Evolutionary conservation across 2,329 filamentous ascomycete genomes (phyloP), one percentile per base, ranked within the genome.

Genomic region (Knoxdaviesia capensis): DNA sequence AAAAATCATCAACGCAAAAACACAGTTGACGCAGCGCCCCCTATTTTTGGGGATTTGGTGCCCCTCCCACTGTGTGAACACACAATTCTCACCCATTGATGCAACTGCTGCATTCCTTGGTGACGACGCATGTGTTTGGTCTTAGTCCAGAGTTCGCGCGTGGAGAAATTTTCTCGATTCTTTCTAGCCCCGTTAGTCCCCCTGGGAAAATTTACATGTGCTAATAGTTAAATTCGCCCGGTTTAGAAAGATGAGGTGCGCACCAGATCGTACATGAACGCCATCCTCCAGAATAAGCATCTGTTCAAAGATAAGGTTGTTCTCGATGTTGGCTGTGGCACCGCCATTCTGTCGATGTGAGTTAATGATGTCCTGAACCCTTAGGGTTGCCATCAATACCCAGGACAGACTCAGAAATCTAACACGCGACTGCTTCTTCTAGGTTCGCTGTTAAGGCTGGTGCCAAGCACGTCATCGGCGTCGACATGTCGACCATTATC

Each of bases 401-500:
- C 41, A 43, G 36, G 31, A 38, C 28, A 38, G 8, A 8, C 11
- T 39, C 10, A 38, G 34, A 41, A 31, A 34, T 31, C 20, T 38
- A 39, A 39, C 47, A 39, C 43, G 11, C n/a, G 6, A 11, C 33
- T 42, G 10, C 37, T 29, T 44, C 35, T 45, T 44, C 38, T 53
- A 96, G 88, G 88, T 98, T 98, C 60, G 90, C 90, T 43, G 87
- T 84, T 47, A 87, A 81, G 65, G 87, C 90, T 47, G 90, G 90
- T 56, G 90, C 90, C 45, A 96, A 94, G 67, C 90, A 98, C 62
- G 90, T 98, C 51, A 93, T 96, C 51, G 90, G 90, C 53, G 90
- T 98, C 44, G 90, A 98, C 63, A 98, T 96, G 88, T 98, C 90
- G 33, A 94, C 88, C 52, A 98, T 98, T 62, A 94, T 98, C 64